Conservation (phyloP, 1,284 basidiomycete species). For the Cryptococcus wingfieldii region DNA sequence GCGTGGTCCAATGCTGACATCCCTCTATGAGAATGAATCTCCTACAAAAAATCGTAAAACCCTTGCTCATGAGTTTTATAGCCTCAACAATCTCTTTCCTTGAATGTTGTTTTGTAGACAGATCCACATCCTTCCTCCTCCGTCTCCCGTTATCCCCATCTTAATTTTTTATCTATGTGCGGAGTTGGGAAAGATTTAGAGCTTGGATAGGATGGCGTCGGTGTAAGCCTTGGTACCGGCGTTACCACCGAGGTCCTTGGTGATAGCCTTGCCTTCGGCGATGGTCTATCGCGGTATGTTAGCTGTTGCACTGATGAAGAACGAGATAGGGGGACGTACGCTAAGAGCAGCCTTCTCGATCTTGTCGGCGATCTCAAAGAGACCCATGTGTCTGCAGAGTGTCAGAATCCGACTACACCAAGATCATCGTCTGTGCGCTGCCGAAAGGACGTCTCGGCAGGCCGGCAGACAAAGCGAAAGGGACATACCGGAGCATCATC, state of each 20-base stretch:
- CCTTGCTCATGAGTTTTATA: no score
- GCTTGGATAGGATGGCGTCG: conserved; percentile 71
- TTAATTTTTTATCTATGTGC: background rate
- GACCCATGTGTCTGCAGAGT: conserved; percentile 82
- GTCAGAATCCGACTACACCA: background rate
- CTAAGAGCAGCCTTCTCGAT: conserved; percentile 88
- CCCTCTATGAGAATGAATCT: no score
- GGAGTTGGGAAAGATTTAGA: background rate
- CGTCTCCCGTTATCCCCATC: background rate
- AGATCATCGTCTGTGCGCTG: background rate
- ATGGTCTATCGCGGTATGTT: conserved; percentile 77
- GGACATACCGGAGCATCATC: conserved; percentile 86
- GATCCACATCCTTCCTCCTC: background rate
- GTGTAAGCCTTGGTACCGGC: conserved; percentile 85
- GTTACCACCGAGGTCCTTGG: conserved; percentile 87
- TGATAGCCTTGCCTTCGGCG: conserved; percentile 88
- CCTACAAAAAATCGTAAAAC: no score
- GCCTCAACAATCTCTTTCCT: no score
- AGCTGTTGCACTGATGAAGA: conserved; percentile 6
- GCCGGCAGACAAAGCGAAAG: background rate
- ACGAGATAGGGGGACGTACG: conserved; percentile 52
- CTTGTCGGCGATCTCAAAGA: conserved; percentile 76
- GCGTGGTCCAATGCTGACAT: no score
- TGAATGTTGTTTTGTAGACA: no score
- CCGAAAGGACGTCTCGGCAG: background rate